These are phyloP conservation scores for Phialemonium atrogriseum DNA, from an alignment of 2,329 filamentous ascomycete species.

Conservation along the genomic window DNA sequence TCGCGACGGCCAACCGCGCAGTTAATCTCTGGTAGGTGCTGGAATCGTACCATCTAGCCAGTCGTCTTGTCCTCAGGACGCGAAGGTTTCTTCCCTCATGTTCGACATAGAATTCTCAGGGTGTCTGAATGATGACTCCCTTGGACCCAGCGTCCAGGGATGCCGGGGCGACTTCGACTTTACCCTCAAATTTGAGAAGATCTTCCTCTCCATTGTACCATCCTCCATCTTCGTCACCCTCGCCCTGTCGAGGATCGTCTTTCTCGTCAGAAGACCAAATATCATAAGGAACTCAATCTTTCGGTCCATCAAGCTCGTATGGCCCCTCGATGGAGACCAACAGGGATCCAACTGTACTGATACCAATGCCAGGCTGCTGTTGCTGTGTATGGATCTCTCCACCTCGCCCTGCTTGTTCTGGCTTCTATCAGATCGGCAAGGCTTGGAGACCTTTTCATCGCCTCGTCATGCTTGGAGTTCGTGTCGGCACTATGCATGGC, in stretches of 20 bases:
- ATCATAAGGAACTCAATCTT: constrained; percentile 27
- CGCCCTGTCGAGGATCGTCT: constrained; percentile 22
- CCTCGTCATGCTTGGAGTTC: constrained; percentile 14
- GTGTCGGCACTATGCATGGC: constrained; percentile 20
- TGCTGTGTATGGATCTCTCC: constrained; percentile 17
- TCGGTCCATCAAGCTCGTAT: constrained; percentile 23
- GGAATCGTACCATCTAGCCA: too few species aligned
- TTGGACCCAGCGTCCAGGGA: constrained; percentile 35
- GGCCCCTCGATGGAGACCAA: too few species aligned
- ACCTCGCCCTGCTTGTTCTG: constrained; percentile 23
- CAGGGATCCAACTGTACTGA: too few species aligned
- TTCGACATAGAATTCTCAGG: constrained; percentile 14
- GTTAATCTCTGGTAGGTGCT: too few species aligned
- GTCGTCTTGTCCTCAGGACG: too few species aligned
- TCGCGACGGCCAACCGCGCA: too few species aligned
- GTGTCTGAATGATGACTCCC: constrained; percentile 27
- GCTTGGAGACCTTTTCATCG: constrained; percentile 12
- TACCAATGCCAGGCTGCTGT: constrained; percentile 14
- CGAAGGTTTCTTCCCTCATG: too few species aligned
- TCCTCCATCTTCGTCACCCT: constrained; percentile 27
- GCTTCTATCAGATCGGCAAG: constrained; percentile 12
- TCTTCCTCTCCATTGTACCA: constrained; percentile 36
- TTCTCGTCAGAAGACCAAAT: constrained; percentile 20
- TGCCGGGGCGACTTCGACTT: constrained; percentile 43
- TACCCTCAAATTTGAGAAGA: constrained; percentile 38